Base-by-base conservation (phyloP, 1,139 yeast species). In the Kurtzmaniella natalensis region DNA sequence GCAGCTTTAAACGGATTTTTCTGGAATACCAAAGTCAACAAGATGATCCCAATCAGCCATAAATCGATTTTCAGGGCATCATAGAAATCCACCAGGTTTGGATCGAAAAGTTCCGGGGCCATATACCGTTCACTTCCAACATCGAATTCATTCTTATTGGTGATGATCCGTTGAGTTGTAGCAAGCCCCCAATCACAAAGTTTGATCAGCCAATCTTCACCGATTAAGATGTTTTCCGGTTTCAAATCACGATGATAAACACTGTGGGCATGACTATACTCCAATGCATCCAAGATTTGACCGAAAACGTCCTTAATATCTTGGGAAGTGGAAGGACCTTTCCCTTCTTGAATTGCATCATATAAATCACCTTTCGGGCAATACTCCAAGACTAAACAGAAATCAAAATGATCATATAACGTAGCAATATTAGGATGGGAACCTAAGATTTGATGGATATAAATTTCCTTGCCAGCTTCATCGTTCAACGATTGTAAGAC, bases 131-230 rank as follows among this genome's bases (percentile, higher is more conserved):
- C 96, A 32, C 92, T 80, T 17, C 98, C 98, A 38, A 89, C 85
- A 44, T 89, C 96, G 55, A 88, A 85, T 50, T 89, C 96, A 33
- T 50, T 54, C 25, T 48, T 52, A 43, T 65, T 55, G 28, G 74
- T 61, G 48, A 88, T 80, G 30, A 61, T 61, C 34, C 64, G 62
- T 20, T 71, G 64, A 13, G 83, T 77, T 2, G 96, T 82, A 2
- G 95, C 95, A 48, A 87, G 67, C 3, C 96, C 96, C 92, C 95
- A 87, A 61, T 87, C 96, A 37, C 95, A 86, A 36, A 87, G 64
- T 53, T 85, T 86, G 48, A 87, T 79, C 20, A 81, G 68, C 84
- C 86, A 80, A 49, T 85, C 92, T 39, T 81, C 81, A 29, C 82
- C 70, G 43, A 87, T 80, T 50, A 87, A 69, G 31, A 87, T 82